A percentile compares a stretch with the other conserved stretches of the same genome.
phyloP scores from a whole-genome alignment of 2,329 filamentous ascomycete species.

The Verticillium albo-atrum region DNA sequence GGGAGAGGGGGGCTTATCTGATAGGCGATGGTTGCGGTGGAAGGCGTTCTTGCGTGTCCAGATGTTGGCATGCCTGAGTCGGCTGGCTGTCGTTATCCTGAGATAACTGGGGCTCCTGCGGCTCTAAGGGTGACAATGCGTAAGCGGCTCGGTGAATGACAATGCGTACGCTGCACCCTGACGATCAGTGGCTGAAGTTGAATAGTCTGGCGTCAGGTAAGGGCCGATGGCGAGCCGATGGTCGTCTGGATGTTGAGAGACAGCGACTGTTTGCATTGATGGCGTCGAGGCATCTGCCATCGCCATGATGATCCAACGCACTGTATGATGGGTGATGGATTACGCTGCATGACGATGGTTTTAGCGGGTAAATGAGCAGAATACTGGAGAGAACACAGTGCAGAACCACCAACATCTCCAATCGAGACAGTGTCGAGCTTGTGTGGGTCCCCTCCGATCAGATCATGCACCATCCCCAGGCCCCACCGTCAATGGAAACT shows the following conservation, averaged over 20 bases:
- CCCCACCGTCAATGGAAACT: neutral
- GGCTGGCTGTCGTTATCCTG: neutral
- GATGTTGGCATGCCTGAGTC: neutral
- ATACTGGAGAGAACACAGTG: neutral
- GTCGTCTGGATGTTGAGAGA: neutral
- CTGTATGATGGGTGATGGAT: neutral
- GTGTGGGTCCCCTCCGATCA: neutral
- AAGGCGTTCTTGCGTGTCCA: neutral
- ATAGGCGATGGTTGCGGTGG: neutral
- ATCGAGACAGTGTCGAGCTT: neutral
- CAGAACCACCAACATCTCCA: neutral
- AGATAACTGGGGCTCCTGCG: neutral
- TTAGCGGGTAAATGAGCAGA: neutral
- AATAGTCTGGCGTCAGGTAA: neutral
- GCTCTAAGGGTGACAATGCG: neutral
- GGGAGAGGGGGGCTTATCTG: neutral
- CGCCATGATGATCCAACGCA: neutral
- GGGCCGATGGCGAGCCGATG: neutral
- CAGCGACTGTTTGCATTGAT: neutral
- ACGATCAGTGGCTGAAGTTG: neutral
- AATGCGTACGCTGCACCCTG: neutral
- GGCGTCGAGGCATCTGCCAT: neutral
- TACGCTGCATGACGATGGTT: rapidly evolving
- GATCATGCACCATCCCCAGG: neutral
- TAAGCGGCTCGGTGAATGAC: neutral